Evolutionary conservation across 2,329 filamentous ascomycete genomes (phyloP), one percentile per base, ranked within the genome.

Genomic region (Didymellaceae sp.): DNA sequence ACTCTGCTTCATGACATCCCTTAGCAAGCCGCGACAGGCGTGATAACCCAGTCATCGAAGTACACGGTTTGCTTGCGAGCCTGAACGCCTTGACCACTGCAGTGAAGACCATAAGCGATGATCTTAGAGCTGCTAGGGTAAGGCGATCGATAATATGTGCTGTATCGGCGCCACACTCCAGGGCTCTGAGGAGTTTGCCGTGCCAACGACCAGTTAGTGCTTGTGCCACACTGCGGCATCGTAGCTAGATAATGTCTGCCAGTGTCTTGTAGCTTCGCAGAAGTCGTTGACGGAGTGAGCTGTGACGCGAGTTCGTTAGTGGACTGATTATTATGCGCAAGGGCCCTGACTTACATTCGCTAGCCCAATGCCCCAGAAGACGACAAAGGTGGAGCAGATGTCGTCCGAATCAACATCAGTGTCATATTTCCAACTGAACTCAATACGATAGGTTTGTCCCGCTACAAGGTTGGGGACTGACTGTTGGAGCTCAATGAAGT

Each of bases 371-470:
- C 26, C 38, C 38, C 38, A 41, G 4, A 41, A 21, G 4, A 6
- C 9, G 25, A 41, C 17, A 6, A 5, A 31, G 17, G 17, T 31
- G 17, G 11, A 10, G 13, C 38, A 41, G 11, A n/a, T 10, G 13
- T 41, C 38, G 25, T 20, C 18, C 10, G 38, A 20, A 6, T 22
- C 18, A 31, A 41, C 38, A 9, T 41, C 38, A 16, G 17, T 18
- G 3, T 8, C 31, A 18, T 41, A 41, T 18, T 41, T 41, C 25
- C 25, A 41, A 26, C 38, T 41, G 17, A 41, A 41, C 11, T 41
- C 38, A 18, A 31, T 21, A 13, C 38, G 38, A 6, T 41, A 41
- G 10, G 38, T 41, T 10, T 30, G 25, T 17, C 26, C 38, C 9
- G 25, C 2, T 2, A 21, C 17, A 8, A 41, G 25, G 17, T 21